Percentiles rank a stretch among this genome's conserved stretches.
Conservation (phyloP, 1,284 basidiomycete species). For the Ganoderma lingzhi region DNA sequence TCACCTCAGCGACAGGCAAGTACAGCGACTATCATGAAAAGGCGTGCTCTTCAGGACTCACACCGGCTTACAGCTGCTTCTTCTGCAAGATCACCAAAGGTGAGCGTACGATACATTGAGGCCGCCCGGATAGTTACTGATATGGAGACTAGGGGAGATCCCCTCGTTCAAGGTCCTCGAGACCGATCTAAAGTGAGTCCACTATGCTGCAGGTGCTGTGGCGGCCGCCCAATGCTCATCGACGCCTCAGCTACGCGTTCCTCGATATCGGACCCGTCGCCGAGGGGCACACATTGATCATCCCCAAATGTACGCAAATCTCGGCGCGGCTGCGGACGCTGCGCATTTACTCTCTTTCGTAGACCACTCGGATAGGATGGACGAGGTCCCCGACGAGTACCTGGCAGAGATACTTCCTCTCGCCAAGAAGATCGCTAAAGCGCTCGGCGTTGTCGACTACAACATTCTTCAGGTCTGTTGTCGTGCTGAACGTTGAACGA, state of each 20-base stretch:
- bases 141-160: slow-evolving; percentile 60
- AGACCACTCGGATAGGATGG: slow-evolving; percentile 83
- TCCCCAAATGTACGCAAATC: slow-evolving; percentile 81
- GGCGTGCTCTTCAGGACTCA: neutral
- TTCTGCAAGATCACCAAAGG: slow-evolving; percentile 94
- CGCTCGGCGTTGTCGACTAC: slow-evolving; percentile 81
- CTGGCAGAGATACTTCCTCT: slow-evolving; percentile 78
- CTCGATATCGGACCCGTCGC: slow-evolving; percentile 90
- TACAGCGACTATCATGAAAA: neutral
- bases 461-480: slow-evolving; percentile 78
- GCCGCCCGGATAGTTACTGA: neutral
- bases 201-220: slow-evolving; percentile 16
- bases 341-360: neutral
- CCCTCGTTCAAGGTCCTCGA: slow-evolving; percentile 86
- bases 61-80: slow-evolving; percentile 56
- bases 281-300: slow-evolving; percentile 85
- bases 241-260: slow-evolving; percentile 55
- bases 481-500: too few species aligned
- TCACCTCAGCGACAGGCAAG: slow-evolving; percentile 1
- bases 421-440: slow-evolving; percentile 88
- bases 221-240: neutral
- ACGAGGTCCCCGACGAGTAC: slow-evolving; percentile 84
- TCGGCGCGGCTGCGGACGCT: neutral
- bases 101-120: slow-evolving; percentile 37
- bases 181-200: slow-evolving; percentile 70